These are phyloP conservation scores for Leishmania arabica DNA, from an alignment of 208 protist genomes.

Conservation along the genomic window DNA sequence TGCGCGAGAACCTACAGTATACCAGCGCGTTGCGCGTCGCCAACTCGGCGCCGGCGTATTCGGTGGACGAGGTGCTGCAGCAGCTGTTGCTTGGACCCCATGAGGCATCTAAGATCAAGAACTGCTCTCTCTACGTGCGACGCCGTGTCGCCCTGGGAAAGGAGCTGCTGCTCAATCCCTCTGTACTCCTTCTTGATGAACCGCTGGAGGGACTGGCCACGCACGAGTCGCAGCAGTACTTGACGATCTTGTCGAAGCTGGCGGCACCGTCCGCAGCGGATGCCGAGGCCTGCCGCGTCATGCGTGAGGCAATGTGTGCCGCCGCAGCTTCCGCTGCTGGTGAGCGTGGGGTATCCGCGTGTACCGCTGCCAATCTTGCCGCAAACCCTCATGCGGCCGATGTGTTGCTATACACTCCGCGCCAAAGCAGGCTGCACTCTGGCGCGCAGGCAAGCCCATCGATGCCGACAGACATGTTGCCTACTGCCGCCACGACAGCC, in stretches of 20 bases:
- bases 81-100: constrained; percentile 42
- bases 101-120: constrained; percentile 24
- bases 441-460: neutral
- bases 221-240: constrained; percentile 64
- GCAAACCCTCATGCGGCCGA: neutral
- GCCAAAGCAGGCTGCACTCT: constrained; percentile 15
- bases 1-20: constrained; percentile 61
- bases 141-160: constrained; percentile 54
- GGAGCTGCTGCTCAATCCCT: constrained; percentile 65
- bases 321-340: constrained; percentile 4
- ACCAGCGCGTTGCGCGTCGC: constrained; percentile 51
- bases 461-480: neutral
- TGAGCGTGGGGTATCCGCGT: neutral
- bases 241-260: constrained; percentile 47
- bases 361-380: neutral
- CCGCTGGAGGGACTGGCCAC: constrained; percentile 55
- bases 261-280: constrained; percentile 37
- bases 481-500: neutral
- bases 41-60: constrained; percentile 33
- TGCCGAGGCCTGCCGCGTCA: constrained; percentile 24
- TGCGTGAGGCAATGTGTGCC: constrained; percentile 23
- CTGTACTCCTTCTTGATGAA: constrained; percentile 52
- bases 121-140: constrained; percentile 52
- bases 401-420: constrained; percentile 25
- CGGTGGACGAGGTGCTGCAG: constrained; percentile 45